A percentile compares a stretch with the other conserved stretches of the same genome.
phyloP scores from a whole-genome alignment of 441 rosid genomes.

The Kokia cookei region DNA sequence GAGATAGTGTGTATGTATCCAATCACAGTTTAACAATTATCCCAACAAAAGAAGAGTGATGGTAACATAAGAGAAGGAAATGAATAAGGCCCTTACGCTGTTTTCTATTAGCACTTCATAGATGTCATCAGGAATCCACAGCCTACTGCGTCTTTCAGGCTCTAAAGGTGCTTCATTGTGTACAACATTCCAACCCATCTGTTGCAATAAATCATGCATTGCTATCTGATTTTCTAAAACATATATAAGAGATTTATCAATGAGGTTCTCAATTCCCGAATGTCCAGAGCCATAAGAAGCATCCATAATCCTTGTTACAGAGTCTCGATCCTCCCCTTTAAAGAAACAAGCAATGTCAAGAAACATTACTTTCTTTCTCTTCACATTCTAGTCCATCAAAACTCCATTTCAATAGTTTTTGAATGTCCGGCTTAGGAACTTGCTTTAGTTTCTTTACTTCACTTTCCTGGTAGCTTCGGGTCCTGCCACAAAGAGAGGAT shows the following conservation, averaged over 20 bases:
- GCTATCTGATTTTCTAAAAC: not conserved
- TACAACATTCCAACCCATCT: slow-evolving; percentile 31
- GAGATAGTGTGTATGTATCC: not conserved
- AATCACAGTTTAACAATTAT: not conserved
- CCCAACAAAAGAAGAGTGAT: no score
- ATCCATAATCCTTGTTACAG: slow-evolving; percentile 12
- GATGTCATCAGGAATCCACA: not conserved
- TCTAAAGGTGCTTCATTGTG: slow-evolving; percentile 2
- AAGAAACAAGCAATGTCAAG: no score
- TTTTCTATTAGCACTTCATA: no score
- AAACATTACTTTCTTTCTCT: no score
- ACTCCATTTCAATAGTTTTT: no score
- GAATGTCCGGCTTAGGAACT: no score
- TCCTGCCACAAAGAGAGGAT: no score
- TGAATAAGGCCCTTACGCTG: not conserved
- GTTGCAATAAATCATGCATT: slow-evolving; percentile 39
- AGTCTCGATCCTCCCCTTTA: not conserved
- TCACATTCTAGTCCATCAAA: no score
- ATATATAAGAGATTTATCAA: slow-evolving; percentile 17
- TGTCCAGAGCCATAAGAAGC: not conserved
- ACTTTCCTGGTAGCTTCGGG: no score
- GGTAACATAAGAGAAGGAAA: no score
- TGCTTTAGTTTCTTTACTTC: no score
- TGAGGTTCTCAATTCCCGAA: slow-evolving; percentile 8
- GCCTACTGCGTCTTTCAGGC: slow-evolving; percentile 22